A percentile compares a stretch with the other conserved stretches of the same genome.
Evolutionary conservation across 768 basidiomycete genomes (phyloP).

Genomic region (Pleurotus cornucopiae): DNA sequence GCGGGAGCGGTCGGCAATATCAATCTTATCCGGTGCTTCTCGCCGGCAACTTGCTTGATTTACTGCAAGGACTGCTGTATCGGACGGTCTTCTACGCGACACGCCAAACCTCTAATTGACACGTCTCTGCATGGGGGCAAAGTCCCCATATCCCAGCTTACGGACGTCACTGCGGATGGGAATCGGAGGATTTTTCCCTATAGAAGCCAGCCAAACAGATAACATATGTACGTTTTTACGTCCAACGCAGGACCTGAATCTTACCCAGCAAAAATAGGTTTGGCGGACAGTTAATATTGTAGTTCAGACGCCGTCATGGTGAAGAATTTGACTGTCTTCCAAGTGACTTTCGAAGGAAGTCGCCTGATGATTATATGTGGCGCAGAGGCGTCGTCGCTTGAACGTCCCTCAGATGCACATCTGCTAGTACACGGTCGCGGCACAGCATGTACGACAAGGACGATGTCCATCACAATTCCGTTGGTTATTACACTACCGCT

Average conservation of each 20-base stretch:
- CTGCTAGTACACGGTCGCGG: neutral
- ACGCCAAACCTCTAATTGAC: conserved; percentile 8
- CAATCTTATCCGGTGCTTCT: conserved; percentile 4
- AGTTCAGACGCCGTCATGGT: conserved; percentile 5
- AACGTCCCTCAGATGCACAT: neutral
- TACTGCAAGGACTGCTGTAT: conserved; percentile 3
- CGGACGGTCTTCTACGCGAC: neutral
- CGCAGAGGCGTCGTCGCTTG: neutral
- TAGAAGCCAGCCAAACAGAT: conserved; percentile 1
- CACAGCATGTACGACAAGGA: conserved; percentile 3
- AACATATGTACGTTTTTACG: conserved; percentile 8
- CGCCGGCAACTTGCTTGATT: conserved; percentile 7
- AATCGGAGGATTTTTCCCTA: neutral
- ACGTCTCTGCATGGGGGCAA: neutral
- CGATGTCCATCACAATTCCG: neutral
- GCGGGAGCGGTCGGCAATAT: conserved; percentile 7
- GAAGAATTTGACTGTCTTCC: neutral
- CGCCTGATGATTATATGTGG: conserved; percentile 1
- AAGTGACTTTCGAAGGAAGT: neutral
- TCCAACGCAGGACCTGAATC: conserved; percentile 7
- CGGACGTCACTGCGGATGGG: neutral
- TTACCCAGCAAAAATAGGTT: conserved; percentile 2
- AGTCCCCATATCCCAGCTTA: neutral
- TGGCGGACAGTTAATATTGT: conserved; percentile 1
- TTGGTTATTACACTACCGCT: neutral